phyloP scores from a whole-genome alignment of 2,329 filamentous ascomycete species.

The Cladosporium sp. region DNA sequence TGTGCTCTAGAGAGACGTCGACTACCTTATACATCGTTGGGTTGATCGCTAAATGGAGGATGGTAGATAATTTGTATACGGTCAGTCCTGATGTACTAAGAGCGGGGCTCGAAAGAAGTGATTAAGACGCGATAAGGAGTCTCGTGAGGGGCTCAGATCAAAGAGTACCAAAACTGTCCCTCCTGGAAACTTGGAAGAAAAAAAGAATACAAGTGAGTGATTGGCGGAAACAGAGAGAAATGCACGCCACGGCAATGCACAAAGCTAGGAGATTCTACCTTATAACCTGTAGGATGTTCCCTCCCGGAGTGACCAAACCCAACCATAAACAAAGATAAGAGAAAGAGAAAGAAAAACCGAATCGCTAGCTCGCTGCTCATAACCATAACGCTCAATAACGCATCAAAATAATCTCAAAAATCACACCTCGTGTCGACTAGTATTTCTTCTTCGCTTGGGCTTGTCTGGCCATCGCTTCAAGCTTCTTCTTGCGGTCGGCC shows the following conservation, averaged over 20 bases:
- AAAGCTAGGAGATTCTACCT: background rate
- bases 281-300: background rate
- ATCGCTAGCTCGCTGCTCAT: conserved; percentile 15
- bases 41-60: background rate
- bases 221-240: background rate
- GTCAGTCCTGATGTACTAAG: background rate
- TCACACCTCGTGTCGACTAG: conserved; percentile 7
- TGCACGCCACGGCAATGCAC: background rate
- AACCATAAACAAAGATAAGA: background rate
- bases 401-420: conserved; percentile 11
- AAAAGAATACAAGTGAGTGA: background rate
- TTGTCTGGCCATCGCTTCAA: conserved; percentile 37
- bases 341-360: background rate
- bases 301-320: background rate
- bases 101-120: background rate
- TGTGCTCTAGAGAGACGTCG: background rate
- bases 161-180: background rate
- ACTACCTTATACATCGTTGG: background rate
- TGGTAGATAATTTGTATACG: background rate
- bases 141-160: background rate
- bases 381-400: conserved; percentile 19
- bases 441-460: conserved; percentile 35
- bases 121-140: background rate
- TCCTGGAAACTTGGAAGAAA: background rate
- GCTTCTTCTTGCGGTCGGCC: conserved; percentile 50